Evolutionary conservation across 1,139 yeast genomes (phyloP), one percentile per base, ranked within the genome.

Genomic region (Meyerozyma smithsonii): DNA sequence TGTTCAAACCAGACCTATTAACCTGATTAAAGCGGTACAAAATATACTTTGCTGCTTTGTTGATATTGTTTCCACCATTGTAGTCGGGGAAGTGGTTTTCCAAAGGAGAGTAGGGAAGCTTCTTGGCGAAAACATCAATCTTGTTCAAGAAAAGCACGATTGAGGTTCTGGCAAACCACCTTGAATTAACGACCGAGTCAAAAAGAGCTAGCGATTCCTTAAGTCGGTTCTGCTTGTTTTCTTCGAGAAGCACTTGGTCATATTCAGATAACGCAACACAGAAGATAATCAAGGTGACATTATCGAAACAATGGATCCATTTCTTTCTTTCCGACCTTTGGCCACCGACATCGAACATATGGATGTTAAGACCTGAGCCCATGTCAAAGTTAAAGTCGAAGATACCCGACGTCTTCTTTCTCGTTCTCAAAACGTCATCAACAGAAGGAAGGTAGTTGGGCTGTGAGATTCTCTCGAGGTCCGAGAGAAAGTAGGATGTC

Each of bases 221-320:
- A 56, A 89, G 71, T 52, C 96, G 72, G 57, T 88, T 89, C 57
- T 85, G 92, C 23, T 73, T 64, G 42, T 79, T 77, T 54, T 89
- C 95, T 61, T 89, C 97, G 40, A 86, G 62, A 42, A 89, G 64
- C 2, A 80, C 85, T 61, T 88, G 96, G 61, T 89, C 96, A 55
- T 89, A 89, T 59, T 89, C 97, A 2, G 92, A 82, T 39, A 89
- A 65, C 0, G 97, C 90, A 16, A 88, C 96, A 61, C 96, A 88
- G 59, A 88, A 89, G 43, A 89, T 87, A 37, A 89, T 85, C 38
- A 86, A 70, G 0, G 96, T 85, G 25, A 89, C 97, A 52, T 89
- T 88, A 61, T 89, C 96, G 55, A 89, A 89, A 57, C 96, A 89
- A 61, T 89, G 95, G 49, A 89, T 89, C 97, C 97, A 89, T 60